A percentile compares a stretch with the other conserved stretches of the same genome.
Conservation (phyloP, 768 basidiomycete genomes). For the Pisolithus sp. region DNA sequence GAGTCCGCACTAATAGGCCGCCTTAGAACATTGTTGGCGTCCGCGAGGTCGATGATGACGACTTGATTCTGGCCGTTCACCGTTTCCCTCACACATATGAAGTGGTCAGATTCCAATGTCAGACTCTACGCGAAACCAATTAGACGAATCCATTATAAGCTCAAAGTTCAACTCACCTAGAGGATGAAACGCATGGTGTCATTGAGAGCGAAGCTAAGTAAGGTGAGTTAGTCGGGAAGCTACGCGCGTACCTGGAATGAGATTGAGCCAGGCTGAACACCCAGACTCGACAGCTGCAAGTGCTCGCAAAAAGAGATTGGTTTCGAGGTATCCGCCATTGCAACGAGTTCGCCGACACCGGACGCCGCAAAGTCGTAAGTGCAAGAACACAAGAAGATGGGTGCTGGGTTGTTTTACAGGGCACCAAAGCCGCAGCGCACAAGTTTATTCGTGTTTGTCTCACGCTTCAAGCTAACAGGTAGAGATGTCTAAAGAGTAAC, state of each 20-base stretch:
- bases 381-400: constrained; percentile 12
- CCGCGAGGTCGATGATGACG: constrained; percentile 95
- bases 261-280: constrained; percentile 94
- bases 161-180: constrained; percentile 15
- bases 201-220: constrained; percentile 13
- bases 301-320: constrained; percentile 89
- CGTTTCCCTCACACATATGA: constrained; percentile 96
- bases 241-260: constrained; percentile 79
- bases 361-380: constrained; percentile 10
- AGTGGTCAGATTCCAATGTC: constrained; percentile 96
- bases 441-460: constrained; percentile 30
- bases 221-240: constrained; percentile 14
- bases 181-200: not conserved
- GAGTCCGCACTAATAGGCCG: constrained; percentile 97
- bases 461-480: constrained; percentile 7
- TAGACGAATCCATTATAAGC: not conserved
- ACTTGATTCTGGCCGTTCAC: constrained; percentile 94
- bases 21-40: constrained; percentile 95
- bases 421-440: constrained; percentile 11
- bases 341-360: constrained; percentile 16
- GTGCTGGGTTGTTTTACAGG: constrained; percentile 14
- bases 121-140: constrained; percentile 51
- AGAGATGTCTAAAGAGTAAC: not conserved
- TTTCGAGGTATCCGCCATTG: constrained; percentile 39
- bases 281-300: constrained; percentile 90